A percentile compares a stretch with the other conserved stretches of the same genome.
These are phyloP conservation scores for Xylaria sp. DNA, from an alignment of 2,329 filamentous ascomycete species.

Conservation along the genomic window DNA sequence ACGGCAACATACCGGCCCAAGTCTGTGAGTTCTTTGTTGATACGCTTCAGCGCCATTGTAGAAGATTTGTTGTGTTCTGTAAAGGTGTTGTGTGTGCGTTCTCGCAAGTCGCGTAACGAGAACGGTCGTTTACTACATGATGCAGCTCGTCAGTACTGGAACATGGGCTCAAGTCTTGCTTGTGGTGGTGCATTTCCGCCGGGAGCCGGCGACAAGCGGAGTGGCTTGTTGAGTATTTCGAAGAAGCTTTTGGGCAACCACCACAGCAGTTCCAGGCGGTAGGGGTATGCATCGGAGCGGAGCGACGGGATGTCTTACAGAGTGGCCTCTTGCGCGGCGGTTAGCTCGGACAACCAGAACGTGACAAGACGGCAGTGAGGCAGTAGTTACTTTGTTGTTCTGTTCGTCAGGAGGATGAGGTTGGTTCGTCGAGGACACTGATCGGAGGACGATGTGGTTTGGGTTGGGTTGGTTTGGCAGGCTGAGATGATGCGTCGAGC, in stretches of 20 bases:
- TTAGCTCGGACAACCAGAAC: not conserved
- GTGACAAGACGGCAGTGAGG: not conserved
- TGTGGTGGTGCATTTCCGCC: not conserved
- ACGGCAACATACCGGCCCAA: constrained; percentile 75
- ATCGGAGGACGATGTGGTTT: not conserved
- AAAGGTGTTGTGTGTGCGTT: constrained; percentile 19
- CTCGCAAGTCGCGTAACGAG: constrained; percentile 27
- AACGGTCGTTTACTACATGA: constrained; percentile 31
- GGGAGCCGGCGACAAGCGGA: not conserved
- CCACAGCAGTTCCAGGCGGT: too few species aligned
- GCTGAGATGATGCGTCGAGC: not conserved
- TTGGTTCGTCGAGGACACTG: not conserved
- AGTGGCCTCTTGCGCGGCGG: not conserved
- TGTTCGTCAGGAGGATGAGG: not conserved
- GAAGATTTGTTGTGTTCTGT: constrained; percentile 28
- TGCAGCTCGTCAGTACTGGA: constrained; percentile 38
- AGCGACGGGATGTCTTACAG: constrained; percentile 13
- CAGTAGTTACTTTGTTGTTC: not conserved
- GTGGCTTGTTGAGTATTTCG: not conserved
- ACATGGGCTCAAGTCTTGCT: constrained; percentile 33
- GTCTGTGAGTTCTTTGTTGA: constrained; percentile 92
- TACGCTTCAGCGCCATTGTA: constrained; percentile 87
- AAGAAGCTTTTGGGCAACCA: constrained; percentile 16
- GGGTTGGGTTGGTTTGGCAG: not conserved
- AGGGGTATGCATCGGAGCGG: constrained; percentile 16